Evolutionary conservation across 805 yeast species (phyloP), one percentile per base, ranked within the genome.

Genomic region (Candida pseudoglaebosa): DNA sequence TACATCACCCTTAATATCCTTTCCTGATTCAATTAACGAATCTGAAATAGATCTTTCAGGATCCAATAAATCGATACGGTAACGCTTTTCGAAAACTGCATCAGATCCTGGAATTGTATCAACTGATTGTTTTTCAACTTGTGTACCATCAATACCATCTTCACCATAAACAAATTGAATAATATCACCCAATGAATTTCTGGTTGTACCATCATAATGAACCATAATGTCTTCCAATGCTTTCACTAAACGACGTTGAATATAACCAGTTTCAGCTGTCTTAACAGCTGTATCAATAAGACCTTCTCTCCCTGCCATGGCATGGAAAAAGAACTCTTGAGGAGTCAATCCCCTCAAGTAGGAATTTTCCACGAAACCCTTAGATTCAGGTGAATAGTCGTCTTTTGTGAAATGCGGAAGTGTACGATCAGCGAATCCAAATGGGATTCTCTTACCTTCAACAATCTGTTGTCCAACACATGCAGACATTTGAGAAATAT

Each of bases 261-360:
- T 90, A 63, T 91, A 91, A 70, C 98, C 98, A 19, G 98, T 90
- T 68, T 91, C 98, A 2, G 99, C 98, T 30, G 99, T 93, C 65
- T 93, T 93, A 35, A 93, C 99, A 12, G 99, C 99, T 39, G 99
- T 93, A 76, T 93, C 99, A 61, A 93, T 95, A 60, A 93, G 75
- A 75, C 99, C 99, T 71, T 93, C 99, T 77, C 99, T 88, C 73
- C 99, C 99, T 58, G 99, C 98, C 96, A 93, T 93, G 38, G 98
- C 97, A 62, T 93, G 99, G 83, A 93, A 93, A 62, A 93, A 90
- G 64, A 93, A 93, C 64, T 93, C 99, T 65, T 93, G 98, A 24
- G 99, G 99, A 4, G 99, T 90, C 56, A 93, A 75, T 28, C 99
- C 99, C 72, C 98, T 82, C 59, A 91, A 74, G 59, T 93, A 93